Evolutionary conservation across 257 asterid genomes (phyloP), one percentile per base, ranked within the genome.

Genomic region (Primulina tabacum): DNA sequence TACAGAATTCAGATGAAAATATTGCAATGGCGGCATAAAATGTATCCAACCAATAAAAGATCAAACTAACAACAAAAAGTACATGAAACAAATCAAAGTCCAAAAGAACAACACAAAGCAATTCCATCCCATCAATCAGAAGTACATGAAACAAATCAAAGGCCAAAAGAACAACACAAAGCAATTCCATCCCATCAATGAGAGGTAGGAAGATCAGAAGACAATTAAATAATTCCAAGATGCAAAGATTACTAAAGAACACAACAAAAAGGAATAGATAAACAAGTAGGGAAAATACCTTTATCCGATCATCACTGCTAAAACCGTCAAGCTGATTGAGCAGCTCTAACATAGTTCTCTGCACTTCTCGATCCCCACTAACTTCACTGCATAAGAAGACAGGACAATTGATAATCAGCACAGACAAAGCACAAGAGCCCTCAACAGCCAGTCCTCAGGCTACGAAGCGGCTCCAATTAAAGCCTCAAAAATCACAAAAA

Each of bases 271-370:
- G 4, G 3, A 16, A 66, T 18, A 43, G 4, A 43, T 14, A 43
- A 12, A 38, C 14, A 38, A 38, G 50, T 38, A 38, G 40, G 62
- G 21, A 12, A 17, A 64, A 21, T 43, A 89, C 97, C 96, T 92
- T 92, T 32, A 92, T 92, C 21, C 92, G 71, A 9, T 92, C 98
- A 79, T 92, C 96, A 4, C 96, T 92, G 86, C 96, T 88, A 71
- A 92, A 92, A 67, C 97, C 98, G 77, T 92, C 98, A 53, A 92
- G 96, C 79, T 89, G 98, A 77, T 92, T 92, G 64, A 92, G 96
- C 84, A 92, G 73, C 53, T 92, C 98, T 40, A 92, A 80, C 98
- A 92, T 92, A 68, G 98, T 92, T 53, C 98, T 72, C 30, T 92
- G 96, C 71, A 89, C 98, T 78, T 92, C 98, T 76, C 98, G 78